Percentiles rank a stretch among this genome's conserved stretches.
Evolutionary conservation across 768 basidiomycete species (phyloP).

Genomic region (Lactifluus piperatus): DNA sequence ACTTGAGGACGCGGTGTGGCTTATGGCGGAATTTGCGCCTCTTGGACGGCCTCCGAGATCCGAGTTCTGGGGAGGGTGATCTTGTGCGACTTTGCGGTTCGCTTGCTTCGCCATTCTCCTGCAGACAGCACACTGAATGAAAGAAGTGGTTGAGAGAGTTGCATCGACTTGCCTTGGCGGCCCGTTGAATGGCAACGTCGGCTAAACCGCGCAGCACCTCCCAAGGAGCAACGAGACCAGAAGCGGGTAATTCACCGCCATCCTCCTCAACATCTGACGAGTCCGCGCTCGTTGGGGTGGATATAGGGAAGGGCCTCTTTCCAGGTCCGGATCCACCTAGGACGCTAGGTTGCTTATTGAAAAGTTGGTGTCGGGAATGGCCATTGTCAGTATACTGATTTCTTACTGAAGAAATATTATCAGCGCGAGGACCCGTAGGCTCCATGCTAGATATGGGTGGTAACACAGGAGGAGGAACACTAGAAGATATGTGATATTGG

Average conservation of each 20-base stretch:
- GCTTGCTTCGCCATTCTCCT: conserved; percentile 74
- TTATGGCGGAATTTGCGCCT: conserved; percentile 65
- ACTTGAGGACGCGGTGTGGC: conserved; percentile 46
- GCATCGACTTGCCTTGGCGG: conserved; percentile 50
- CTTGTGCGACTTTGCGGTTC: conserved; percentile 69
- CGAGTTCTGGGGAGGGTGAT: conserved; percentile 58
- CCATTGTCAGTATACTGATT: conserved; percentile 42
- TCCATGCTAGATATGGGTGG: conserved; percentile 20
- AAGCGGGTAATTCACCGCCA: conserved; percentile 72
- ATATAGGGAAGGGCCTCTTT: conserved; percentile 55
- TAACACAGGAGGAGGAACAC: conserved; percentile 13
- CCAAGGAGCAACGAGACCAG: conserved; percentile 79
- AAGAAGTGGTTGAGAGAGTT: background rate
- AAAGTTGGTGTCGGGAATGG: conserved; percentile 21
- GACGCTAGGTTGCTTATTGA: conserved; percentile 21
- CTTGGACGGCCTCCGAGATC: conserved; percentile 59
- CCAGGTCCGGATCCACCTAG: conserved; percentile 29
- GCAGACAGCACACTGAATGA: background rate
- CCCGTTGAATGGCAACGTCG: conserved; percentile 72
- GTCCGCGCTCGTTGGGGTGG: conserved; percentile 67
- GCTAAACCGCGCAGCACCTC: conserved; percentile 76
- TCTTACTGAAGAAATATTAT: conserved; percentile 51
- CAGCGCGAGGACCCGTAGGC: conserved; percentile 18
- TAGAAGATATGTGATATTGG: conserved; percentile 7
- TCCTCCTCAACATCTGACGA: conserved; percentile 83